Evolutionary conservation across 2,329 filamentous ascomycete genomes (phyloP).

Genomic region (Shiraia sp.): DNA sequence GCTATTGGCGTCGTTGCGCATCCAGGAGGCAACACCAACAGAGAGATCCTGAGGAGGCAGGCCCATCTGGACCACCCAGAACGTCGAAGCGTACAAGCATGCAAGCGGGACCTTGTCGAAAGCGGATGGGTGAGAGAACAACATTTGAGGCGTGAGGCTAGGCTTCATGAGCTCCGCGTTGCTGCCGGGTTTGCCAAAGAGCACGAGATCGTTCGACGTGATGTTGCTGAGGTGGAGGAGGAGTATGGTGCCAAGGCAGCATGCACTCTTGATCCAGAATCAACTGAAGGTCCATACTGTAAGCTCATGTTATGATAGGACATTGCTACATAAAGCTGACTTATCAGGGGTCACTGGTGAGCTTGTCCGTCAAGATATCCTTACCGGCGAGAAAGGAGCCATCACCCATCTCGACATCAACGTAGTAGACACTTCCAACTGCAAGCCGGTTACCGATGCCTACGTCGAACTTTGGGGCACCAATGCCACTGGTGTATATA

Average conservation of each 20-base stretch:
- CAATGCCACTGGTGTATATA: constrained; percentile 50
- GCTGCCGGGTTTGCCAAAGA: constrained; percentile 40
- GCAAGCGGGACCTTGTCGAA: constrained; percentile 36
- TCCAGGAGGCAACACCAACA: constrained; percentile 45
- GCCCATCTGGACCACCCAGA: constrained; percentile 44
- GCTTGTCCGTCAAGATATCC: constrained; percentile 54
- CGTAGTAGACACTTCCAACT: constrained; percentile 58
- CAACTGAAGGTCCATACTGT: constrained; percentile 43
- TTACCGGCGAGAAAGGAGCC: constrained; percentile 55
- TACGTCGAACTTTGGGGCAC: constrained; percentile 57
- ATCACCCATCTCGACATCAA: constrained; percentile 58
- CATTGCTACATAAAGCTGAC: constrained; percentile 7
- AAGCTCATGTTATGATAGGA: constrained; percentile 8
- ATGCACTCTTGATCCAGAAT: constrained; percentile 40
- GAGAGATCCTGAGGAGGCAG: constrained; percentile 32
- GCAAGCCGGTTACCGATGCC: constrained; percentile 54
- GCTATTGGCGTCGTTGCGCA: constrained; percentile 41
- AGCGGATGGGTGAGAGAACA: constrained; percentile 40
- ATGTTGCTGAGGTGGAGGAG: constrained; percentile 29
- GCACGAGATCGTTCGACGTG: constrained; percentile 33
- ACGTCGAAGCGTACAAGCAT: constrained; percentile 41
- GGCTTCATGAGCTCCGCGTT: constrained; percentile 44
- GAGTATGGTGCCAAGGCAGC: constrained; percentile 30
- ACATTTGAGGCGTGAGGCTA: constrained; percentile 43
- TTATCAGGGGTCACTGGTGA: constrained; percentile 52